Base-by-base conservation (phyloP, 1,284 basidiomycete genomes). In the Melanopsichium pennsylvanicum region DNA sequence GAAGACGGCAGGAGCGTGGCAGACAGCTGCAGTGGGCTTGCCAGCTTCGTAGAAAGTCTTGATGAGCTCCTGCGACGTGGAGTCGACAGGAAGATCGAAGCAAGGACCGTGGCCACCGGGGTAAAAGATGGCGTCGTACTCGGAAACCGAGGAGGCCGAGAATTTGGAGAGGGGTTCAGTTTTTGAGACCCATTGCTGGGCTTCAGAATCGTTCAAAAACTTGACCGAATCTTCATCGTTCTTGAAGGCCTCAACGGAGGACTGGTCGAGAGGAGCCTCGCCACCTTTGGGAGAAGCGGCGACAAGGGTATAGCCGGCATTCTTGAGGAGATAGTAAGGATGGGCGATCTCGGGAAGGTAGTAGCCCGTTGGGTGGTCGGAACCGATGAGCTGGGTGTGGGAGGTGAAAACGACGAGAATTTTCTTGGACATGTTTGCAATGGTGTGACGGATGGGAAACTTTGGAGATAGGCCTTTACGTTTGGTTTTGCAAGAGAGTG, bases 361-460 rank as follows among this genome's bases (percentile, higher is more conserved):
- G 84, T 67, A 82, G 85, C 81, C 88, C 2, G 88, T 89, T n/a
- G 81, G 83, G 6, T 73, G 78, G 40, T 86, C 88, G 12, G 82
- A 85, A 44, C 82, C 85, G 43, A 90, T 83, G 31, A 86, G 86
- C 81, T 86, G 86, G 82, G 86, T 82, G 69, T 84, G 86, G 46
- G 89, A 90, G 22, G 89, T 90, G 80, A 88, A 86, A 13, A 92
- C 87, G 81, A 92, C 88, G 70, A 92, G 88, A 48, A 91, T 79
- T 44, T 72, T 70, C 50, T 69, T 62, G 9, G 60, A 62, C 60
- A 62, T 62, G 33, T 23, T 52, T 38, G n/a, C 26, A 16, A 11
- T 33, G 27, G 32, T 32, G 27, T 12, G 15, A 7, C 7, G 15
- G 26, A 13, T 2, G 18, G 35, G 22, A 26, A 18, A 36, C 15